These are phyloP conservation scores for Sphagnum contortum DNA, from an alignment of 225 moss, liverwort and hornwort genomes.

Conservation along the genomic window DNA sequence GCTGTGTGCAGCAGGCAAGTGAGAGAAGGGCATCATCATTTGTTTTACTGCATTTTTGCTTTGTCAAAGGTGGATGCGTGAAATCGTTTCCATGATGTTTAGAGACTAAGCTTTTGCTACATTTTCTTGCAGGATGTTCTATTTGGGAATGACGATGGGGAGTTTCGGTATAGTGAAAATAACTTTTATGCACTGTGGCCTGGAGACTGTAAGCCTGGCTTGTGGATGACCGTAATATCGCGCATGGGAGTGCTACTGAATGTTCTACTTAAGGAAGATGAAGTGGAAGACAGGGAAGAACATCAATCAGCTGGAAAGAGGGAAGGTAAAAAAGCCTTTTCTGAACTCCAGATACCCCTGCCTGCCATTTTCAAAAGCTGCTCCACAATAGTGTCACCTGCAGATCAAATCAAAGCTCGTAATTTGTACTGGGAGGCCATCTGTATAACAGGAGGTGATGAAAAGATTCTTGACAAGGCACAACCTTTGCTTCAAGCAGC, in stretches of 20 bases:
- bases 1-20: neutral
- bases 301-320: neutral
- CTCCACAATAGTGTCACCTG: slow-evolving; percentile 29
- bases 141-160: slow-evolving; percentile 61
- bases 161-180: slow-evolving; percentile 24
- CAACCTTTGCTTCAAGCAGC: slow-evolving; percentile 31
- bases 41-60: neutral
- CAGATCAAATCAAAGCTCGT: slow-evolving; percentile 33
- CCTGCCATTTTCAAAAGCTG: slow-evolving; percentile 61
- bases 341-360: slow-evolving; percentile 22
- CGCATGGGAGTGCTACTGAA: slow-evolving; percentile 63
- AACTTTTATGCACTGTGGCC: slow-evolving; percentile 66
- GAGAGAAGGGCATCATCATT: neutral
- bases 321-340: slow-evolving; percentile 26
- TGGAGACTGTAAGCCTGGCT: slow-evolving; percentile 66
- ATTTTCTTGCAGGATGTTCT: slow-evolving; percentile 34
- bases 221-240: slow-evolving; percentile 38
- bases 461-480: slow-evolving; percentile 20
- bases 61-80: neutral
- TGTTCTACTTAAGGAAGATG: slow-evolving; percentile 59
- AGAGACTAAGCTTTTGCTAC: neutral
- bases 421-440: slow-evolving; percentile 68
- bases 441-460: slow-evolving; percentile 11
- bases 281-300: slow-evolving; percentile 18
- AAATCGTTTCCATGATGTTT: neutral